Evolutionary conservation across 176 grass and related monocot genomes (phyloP), one percentile per base, ranked within the genome.

Genomic region (Phragmites australis): DNA sequence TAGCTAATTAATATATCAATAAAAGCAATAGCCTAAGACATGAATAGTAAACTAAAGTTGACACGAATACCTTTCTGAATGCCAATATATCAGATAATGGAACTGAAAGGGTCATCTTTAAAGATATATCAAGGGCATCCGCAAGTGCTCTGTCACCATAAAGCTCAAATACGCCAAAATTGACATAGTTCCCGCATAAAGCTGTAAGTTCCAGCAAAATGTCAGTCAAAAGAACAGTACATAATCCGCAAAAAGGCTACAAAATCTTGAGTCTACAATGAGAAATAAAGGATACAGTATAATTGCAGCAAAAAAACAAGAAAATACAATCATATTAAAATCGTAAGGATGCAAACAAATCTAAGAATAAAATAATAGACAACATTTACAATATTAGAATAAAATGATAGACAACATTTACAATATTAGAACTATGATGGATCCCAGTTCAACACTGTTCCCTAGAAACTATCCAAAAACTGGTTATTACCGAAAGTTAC

Each of bases 111-210:
- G 87, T 91, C 90, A 99, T 96, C 87, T 99, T 99, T 78, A 99
- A 75, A 79, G 97, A 99, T 81, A 99, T 78, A 83, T 99, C 93
- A 60, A 99, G 84, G 56, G 80, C 97, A 93, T 99, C 93, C 25
- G 90, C 93, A 75, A 99, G 90, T 69, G 97, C 97, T 76, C 87
- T 93, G 53, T 99, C 97, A 78, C 93, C 93, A 83, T 99, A 99
- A 51, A 99, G 80, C 83, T 99, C 97, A 86, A 99, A 99, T 60
- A 99, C 97, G 65, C 97, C 97, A 65, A 96, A 99, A 71, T 99
- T 99, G 71, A 95, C 97, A 67, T 99, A 99, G 87, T 93, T 99
- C 40, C 97, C 93, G 50, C 93, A 85, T 80, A 99, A 91, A 82
- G 97, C 97, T 99, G 88, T 52, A 81, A 57, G 21, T 83, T 42